These are phyloP conservation scores for Rhynchosporium agropyri DNA, from an alignment of 2,329 filamentous ascomycete genomes.

Conservation along the genomic window DNA sequence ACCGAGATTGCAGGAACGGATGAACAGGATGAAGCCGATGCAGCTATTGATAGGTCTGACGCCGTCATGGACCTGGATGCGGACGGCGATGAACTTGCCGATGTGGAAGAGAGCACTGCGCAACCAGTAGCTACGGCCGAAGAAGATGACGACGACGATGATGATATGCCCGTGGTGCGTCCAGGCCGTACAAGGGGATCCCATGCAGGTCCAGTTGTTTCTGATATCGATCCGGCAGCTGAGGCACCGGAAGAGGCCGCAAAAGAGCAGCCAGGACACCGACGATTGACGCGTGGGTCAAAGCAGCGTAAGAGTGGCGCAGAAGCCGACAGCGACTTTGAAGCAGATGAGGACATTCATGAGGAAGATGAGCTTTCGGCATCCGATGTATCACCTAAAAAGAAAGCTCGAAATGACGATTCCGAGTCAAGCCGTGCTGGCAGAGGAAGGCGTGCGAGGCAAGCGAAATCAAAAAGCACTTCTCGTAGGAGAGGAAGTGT, in stretches of 20 bases:
- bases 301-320: slow-evolving; percentile 35
- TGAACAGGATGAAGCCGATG: slow-evolving; percentile 36
- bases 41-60: slow-evolving; percentile 20
- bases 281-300: slow-evolving; percentile 38
- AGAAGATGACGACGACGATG: slow-evolving; percentile 41
- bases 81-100: slow-evolving; percentile 28
- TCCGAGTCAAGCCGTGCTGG: slow-evolving; percentile 53
- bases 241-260: slow-evolving; percentile 56
- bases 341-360: slow-evolving; percentile 48
- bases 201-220: slow-evolving; percentile 32
- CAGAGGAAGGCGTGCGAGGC: slow-evolving; percentile 49
- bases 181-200: slow-evolving; percentile 43
- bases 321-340: slow-evolving; percentile 43
- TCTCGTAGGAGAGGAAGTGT: slow-evolving; percentile 50
- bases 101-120: slow-evolving; percentile 20
- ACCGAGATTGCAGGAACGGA: slow-evolving; percentile 39
- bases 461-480: slow-evolving; percentile 49
- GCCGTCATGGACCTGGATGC: slow-evolving; percentile 27
- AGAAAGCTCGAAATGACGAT: slow-evolving; percentile 48
- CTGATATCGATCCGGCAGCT: slow-evolving; percentile 42
- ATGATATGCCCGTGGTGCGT: slow-evolving; percentile 47
- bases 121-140: slow-evolving; percentile 22
- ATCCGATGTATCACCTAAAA: slow-evolving; percentile 42
- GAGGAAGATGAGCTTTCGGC: slow-evolving; percentile 56
- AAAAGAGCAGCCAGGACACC: slow-evolving; percentile 37